Evolutionary conservation across 2,329 filamentous ascomycete genomes (phyloP), one percentile per base, ranked within the genome.

Genomic region (Colletotrichum sp.): DNA sequence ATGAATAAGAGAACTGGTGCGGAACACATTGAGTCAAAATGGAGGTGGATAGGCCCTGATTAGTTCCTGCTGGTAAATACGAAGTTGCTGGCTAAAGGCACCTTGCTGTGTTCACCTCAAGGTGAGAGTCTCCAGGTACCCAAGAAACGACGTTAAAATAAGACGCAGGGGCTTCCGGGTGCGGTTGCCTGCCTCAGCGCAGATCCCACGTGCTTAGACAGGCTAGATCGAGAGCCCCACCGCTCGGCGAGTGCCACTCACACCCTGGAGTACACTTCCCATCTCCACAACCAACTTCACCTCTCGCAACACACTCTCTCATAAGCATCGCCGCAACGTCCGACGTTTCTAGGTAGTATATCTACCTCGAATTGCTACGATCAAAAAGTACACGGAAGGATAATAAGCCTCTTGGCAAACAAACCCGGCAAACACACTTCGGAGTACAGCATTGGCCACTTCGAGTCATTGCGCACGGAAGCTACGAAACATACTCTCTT

Each of bases 401-500:
- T 21, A 52, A 52, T 13, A 52, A 18, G 10, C n/a, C n/a, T 21
- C n/a, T 52, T 13, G 44, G 44, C 44, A 52, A 52, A 24, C 44
- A 52, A 52, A n/a, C 44, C 44, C 44, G n/a, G 44, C 44, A 52
- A 52, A 52, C 44, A 30, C 24, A 52, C 44, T 52, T 52, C 44
- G 44, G 44, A 24, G 44, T 21, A 52, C n/a, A 59, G 16, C 55
- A 13, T 65, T 65, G 32, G 21, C 32, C 39, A 28, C 21, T n/a
- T 28, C 55, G 69, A 72, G 69, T 75, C 72, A 75, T 63, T 71
- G 60, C 71, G 71, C 72, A 72, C 60, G 30, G 65, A 57, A 26
- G 12, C 52, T 55, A 13, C 62, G 70, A 76, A 76, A 65, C 71
- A 30, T 15, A n/a, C 3, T 39, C 15, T 36, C 39, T 21, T 52